phyloP scores from a whole-genome alignment of 2,329 filamentous ascomycete genomes.

The Pseudogymnoascus sp. region DNA sequence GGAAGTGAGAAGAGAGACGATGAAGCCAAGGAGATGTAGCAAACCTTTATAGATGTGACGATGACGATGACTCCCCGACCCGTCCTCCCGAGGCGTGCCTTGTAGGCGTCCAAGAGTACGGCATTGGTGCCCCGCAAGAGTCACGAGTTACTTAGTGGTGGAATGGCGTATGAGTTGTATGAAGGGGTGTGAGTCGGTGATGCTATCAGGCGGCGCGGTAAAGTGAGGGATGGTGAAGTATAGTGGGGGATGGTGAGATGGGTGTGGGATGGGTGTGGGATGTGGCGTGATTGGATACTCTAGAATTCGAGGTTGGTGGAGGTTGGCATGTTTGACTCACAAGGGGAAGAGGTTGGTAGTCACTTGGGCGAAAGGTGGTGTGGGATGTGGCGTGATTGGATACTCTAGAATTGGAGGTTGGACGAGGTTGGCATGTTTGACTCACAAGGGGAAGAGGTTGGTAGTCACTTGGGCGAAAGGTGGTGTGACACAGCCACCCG shows the following conservation, averaged over 20 bases:
- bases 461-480: neutral
- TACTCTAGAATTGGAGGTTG: neutral
- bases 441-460: neutral
- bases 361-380: neutral
- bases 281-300: neutral
- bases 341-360: neutral
- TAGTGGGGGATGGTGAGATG: neutral
- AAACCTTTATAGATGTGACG: conserved; percentile 2
- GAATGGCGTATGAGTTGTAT: neutral
- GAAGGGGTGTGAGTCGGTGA: conserved; percentile 5
- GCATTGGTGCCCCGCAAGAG: neutral
- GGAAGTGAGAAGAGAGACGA: neutral
- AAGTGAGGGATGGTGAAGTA: neutral
- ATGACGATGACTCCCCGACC: neutral
- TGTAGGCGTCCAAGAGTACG: neutral
- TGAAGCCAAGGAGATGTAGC: neutral
- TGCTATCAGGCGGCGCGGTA: neutral
- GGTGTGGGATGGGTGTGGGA: neutral
- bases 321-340: conserved; percentile 2
- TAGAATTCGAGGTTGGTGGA: neutral
- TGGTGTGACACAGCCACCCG: neutral
- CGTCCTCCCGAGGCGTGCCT: neutral
- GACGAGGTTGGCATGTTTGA: neutral
- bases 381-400: neutral
- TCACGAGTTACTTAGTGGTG: neutral